Conservation (phyloP, 495 filamentous ascomycete genomes). For the Xylaria cubensis region DNA sequence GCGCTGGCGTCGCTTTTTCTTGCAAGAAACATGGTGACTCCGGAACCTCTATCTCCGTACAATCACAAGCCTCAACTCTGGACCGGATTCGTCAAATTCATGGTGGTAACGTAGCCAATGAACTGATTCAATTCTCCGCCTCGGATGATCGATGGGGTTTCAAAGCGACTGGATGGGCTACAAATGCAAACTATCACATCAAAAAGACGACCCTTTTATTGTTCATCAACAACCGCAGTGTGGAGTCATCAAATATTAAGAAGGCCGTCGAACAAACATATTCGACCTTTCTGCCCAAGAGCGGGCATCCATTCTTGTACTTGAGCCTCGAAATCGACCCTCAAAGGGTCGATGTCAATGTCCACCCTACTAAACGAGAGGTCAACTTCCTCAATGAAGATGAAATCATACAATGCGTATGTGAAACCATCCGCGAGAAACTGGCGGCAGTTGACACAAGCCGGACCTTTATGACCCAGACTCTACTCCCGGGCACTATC, state of each 20-base stretch:
- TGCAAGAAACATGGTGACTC: conserved; percentile 97
- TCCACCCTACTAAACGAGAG: conserved; percentile 97
- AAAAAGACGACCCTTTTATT: conserved; percentile 89
- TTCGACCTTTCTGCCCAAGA: conserved; percentile 88
- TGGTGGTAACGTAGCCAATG: conserved; percentile 84
- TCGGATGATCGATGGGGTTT: conserved; percentile 83
- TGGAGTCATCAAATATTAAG: conserved; percentile 88
- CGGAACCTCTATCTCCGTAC: conserved; percentile 78
- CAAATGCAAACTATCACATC: conserved; percentile 94
- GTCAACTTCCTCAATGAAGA: conserved; percentile 99
- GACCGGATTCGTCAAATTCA: conserved; percentile 93
- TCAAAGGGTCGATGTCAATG: conserved; percentile 92
- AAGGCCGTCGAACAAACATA: conserved; percentile 94
- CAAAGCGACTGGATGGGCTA: conserved; percentile 78
- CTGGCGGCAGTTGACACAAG: conserved; percentile 92
- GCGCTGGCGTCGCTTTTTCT: conserved; percentile 86
- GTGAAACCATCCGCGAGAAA: conserved; percentile 77
- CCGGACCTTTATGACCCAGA: conserved; percentile 93
- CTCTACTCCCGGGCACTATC: conserved; percentile 74
- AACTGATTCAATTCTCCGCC: conserved; percentile 78
- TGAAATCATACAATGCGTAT: conserved; percentile 90
- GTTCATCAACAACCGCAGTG: conserved; percentile 98
- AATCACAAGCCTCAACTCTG: conserved; percentile 68
- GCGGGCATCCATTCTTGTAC: conserved; percentile 93
- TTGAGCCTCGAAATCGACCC: conserved; percentile 94